These are phyloP conservation scores for Populus hybrid DNA, from an alignment of 441 rosid genomes.

Conservation along the genomic window DNA sequence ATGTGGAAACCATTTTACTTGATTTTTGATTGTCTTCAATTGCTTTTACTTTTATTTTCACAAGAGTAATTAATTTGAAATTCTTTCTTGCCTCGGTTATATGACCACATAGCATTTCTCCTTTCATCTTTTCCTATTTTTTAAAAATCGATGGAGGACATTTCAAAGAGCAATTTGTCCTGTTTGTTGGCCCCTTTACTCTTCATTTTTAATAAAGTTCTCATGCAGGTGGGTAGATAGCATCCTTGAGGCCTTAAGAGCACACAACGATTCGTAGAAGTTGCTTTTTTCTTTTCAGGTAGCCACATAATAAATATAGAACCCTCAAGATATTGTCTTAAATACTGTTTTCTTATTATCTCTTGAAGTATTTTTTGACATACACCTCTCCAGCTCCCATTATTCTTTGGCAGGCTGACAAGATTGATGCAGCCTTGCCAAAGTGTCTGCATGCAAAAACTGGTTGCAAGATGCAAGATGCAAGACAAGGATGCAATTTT, in stretches of 20 bases:
- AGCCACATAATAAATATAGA: background rate
- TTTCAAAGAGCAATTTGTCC: background rate
- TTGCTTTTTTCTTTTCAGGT: slow-evolving; percentile 20
- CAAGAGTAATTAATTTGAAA: background rate
- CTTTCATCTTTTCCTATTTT: background rate
- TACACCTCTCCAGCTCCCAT: slow-evolving; percentile 17
- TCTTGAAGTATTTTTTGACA: background rate
- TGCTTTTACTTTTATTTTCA: background rate
- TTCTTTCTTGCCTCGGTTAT: background rate
- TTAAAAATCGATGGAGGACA: background rate
- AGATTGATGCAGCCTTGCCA: slow-evolving; percentile 1
- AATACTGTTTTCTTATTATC: background rate
- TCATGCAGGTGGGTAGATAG: slow-evolving; percentile 76
- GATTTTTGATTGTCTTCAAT: background rate
- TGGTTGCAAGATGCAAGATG: background rate
- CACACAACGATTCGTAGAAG: slow-evolving; percentile 35
- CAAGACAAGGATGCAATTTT: slow-evolving; percentile 4
- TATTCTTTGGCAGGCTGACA: background rate
- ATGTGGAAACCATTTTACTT: background rate
- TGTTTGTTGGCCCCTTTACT: background rate
- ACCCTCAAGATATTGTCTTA: background rate
- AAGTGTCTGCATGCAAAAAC: background rate
- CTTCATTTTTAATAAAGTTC: background rate
- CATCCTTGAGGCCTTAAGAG: slow-evolving; percentile 67
- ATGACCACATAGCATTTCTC: background rate